phyloP scores from a whole-genome alignment of 2,329 filamentous ascomycete genomes.

The Xylaria sp. region DNA sequence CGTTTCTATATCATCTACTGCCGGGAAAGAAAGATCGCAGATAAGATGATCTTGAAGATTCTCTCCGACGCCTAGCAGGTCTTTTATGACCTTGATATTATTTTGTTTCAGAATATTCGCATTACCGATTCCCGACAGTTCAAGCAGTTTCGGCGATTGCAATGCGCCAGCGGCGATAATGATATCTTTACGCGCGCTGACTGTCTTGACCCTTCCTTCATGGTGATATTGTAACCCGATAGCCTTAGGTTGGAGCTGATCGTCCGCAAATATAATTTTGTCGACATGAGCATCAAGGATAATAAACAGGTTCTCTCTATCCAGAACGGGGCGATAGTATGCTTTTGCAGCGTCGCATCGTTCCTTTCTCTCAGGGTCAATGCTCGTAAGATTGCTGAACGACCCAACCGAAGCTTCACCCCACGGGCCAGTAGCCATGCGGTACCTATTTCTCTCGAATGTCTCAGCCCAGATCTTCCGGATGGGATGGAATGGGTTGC shows the following conservation, averaged over 20 bases:
- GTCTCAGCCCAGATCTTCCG: conserved; percentile 35
- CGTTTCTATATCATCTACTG: conserved; percentile 35
- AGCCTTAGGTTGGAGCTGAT: conserved; percentile 15
- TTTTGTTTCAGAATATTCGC: conserved; percentile 27
- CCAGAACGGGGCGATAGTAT: conserved; percentile 34
- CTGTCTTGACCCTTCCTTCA: conserved; percentile 8
- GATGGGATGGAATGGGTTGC: conserved; percentile 33
- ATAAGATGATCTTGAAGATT: conserved; percentile 45
- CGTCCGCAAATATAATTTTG: conserved; percentile 36
- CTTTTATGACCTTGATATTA: conserved; percentile 26
- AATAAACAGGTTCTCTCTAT: conserved; percentile 37
- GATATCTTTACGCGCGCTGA: conserved; percentile 38
- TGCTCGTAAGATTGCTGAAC: conserved; percentile 39
- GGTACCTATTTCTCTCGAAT: conserved; percentile 27
- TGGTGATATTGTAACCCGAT: conserved; percentile 34
- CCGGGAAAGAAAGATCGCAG: conserved; percentile 31
- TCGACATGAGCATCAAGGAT: conserved; percentile 32
- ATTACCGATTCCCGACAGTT: conserved; percentile 53
- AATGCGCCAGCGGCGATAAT: conserved; percentile 40
- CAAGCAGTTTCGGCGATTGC: conserved; percentile 50
- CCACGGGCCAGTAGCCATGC: conserved; percentile 28
- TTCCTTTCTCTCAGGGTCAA: conserved; percentile 35
- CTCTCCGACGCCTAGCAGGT: conserved; percentile 40
- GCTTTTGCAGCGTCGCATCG: conserved; percentile 37
- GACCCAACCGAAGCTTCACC: conserved; percentile 35